Evolutionary conservation across 129 eudicot species (phyloP), one percentile per base, ranked within the genome.

Genomic region (Flaveria bidentis): DNA sequence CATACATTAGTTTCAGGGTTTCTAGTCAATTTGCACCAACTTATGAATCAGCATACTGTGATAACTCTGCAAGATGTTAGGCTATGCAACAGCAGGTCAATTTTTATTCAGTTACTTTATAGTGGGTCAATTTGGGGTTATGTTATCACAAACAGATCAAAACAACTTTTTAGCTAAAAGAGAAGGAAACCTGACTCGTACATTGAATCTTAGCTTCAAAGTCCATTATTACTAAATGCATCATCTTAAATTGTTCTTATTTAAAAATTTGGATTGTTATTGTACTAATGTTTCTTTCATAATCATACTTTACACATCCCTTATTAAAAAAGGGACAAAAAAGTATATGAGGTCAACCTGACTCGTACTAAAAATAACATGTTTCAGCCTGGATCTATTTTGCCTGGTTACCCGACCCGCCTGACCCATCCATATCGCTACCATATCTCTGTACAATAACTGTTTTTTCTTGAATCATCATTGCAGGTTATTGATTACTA

Each of bases 401-500:
- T 64, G 69, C 8, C 6, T 4, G 5, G 25, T 30, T 36, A 30
- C 23, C 46, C 13, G 15, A 61, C 42, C 14, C 10, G n/a, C 41
- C 2, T 26, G 17, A 61, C n/a, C 17, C 8, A 12, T 9, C 1
- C 3, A 12, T 22, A 61, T 61, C 23, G 33, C 33, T 28, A 61
- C 50, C 50, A 8, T 25, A 11, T 26, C 18, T 26, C 17, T 25
- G 10, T 14, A 7, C 42, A 6, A 6, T 6, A 5, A 33, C 0
- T 0, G 15, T 57, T 22, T 57, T 57, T 57, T 39, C 23, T n/a
- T 42, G 20, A 44, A 11, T 3, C 9, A 67, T 17, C 55, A 51
- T 9, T 81, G 70, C 88, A 90, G 98, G 98, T 93, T 26, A 90
- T 93, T 80, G 97, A 87, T 75, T 90, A 93, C 83, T 93, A 93